Base-by-base conservation (phyloP, 805 yeast genomes). In the Wickerhamiella dianesei region DNA sequence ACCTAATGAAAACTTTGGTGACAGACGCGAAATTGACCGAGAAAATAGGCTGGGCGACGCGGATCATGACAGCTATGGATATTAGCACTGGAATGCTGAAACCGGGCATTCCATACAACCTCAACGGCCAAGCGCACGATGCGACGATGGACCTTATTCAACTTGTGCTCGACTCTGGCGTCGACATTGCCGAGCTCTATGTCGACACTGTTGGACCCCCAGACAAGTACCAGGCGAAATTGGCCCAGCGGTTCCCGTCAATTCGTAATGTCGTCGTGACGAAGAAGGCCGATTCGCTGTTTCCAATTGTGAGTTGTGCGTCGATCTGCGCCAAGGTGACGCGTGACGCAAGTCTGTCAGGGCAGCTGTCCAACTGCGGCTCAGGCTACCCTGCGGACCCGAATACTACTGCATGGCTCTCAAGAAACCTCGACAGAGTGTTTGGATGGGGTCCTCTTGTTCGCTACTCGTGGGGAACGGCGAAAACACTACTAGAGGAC, bases 131-230 rank as follows among this genome's bases (percentile, higher is more conserved):
- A 64, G 98, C 98, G 0, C 97, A 92, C 59, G 95, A 87, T 57
- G 80, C 94, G 0, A 92, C 99, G 0, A 88, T 88, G 59, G 77
- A 68, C 14, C 65, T 92, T 50, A 86, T 92, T 37, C 74, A 73
- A 50, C 76, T 73, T 9, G 80, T 84, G 0, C 36, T 84, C 3
- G 74, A 72, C 25, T 64, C 67, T 35, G 82, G 84, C 1, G 79
- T 84, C 4, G 73, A 76, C 37, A 59, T 92, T 4, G 71, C 68
- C 21, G 85, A 85, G 59, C 74, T 88, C 0, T 92, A 74, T 61
- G 88, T 92, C 3, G 99, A 92, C 61, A 92, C 99, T 0, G 98
- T 92, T 39, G 99, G 99, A 0, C 96, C 97, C 1, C 97, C 98
- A 13, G 74, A 64, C 1, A 68, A 80, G 35, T 92, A 92, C 61